These are phyloP conservation scores for Calamus simplicifolius DNA, from an alignment of 176 grass and related monocot genomes.

Conservation along the genomic window DNA sequence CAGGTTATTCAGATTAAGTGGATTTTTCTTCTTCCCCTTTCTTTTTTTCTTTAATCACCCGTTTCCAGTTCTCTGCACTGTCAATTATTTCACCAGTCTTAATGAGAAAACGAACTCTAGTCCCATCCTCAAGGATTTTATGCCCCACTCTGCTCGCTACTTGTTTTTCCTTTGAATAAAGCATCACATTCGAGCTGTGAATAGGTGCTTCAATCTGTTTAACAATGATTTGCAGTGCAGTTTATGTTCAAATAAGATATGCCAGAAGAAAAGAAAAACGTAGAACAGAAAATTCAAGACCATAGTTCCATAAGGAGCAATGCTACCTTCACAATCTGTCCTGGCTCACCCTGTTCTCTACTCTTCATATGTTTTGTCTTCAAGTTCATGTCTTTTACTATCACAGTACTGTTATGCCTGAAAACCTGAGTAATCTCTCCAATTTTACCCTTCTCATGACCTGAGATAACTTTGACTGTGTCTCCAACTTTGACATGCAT, in stretches of 20 bases:
- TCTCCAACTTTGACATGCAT: slow-evolving; percentile 93
- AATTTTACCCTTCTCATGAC: slow-evolving; percentile 86
- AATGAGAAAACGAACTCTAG: slow-evolving; percentile 69
- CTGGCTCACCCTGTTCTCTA: slow-evolving; percentile 55
- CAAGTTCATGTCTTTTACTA: slow-evolving; percentile 82
- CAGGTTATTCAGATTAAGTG: not conserved
- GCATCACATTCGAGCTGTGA: slow-evolving; percentile 98
- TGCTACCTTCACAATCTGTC: slow-evolving; percentile 80
- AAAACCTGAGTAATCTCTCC: slow-evolving; percentile 60
- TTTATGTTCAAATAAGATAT: not conserved
- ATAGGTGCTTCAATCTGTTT: slow-evolving; percentile 77
- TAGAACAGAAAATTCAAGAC: not conserved
- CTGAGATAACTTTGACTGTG: slow-evolving; percentile 73
- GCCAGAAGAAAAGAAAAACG: not conserved
- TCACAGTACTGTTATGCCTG: slow-evolving; percentile 91
- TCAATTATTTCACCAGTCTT: slow-evolving; percentile 87
- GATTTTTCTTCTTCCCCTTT: not conserved
- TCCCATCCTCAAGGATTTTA: slow-evolving; percentile 75
- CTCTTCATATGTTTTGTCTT: slow-evolving; percentile 98
- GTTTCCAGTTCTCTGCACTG: slow-evolving; percentile 62
- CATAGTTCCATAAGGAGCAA: slow-evolving; percentile 2
- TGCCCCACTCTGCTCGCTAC: slow-evolving; percentile 76
- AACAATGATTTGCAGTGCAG: not conserved
- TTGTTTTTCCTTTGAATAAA: slow-evolving; percentile 79
- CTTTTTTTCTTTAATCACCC: slow-evolving; percentile 61